phyloP scores from a whole-genome alignment of 1,284 basidiomycete genomes.

The Cutaneotrichosporon daszewskae region DNA sequence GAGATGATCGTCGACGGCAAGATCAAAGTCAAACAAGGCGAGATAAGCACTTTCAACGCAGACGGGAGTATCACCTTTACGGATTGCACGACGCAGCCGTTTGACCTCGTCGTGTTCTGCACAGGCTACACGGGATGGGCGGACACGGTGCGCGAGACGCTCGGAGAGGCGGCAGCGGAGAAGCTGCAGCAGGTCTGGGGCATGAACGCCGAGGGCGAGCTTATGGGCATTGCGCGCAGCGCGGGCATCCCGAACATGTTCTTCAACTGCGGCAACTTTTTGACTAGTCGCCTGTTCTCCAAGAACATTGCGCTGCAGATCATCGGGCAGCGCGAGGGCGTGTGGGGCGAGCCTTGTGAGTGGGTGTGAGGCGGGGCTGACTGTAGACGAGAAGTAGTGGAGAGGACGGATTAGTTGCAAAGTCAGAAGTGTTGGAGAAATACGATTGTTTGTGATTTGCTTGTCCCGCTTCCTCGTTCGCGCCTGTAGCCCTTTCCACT shows the following conservation, averaged over 20 bases:
- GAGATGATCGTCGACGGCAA: constrained; percentile 62
- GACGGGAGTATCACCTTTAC: constrained; percentile 58
- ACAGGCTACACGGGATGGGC: constrained; percentile 54
- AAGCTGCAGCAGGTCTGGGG: constrained; percentile 56
- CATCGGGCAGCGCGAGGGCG: constrained; percentile 56
- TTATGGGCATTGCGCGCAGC: constrained; percentile 53
- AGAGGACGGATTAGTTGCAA: too few species aligned
- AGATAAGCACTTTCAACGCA: constrained; percentile 49
- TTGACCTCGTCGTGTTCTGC: constrained; percentile 64
- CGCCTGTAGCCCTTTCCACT: too few species aligned
- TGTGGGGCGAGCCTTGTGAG: constrained; percentile 52
- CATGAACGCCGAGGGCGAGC: constrained; percentile 56
- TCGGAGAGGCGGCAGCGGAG: constrained; percentile 53
- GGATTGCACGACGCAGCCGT: constrained; percentile 59
- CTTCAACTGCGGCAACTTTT: constrained; percentile 52
- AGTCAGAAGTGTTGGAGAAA: too few species aligned
- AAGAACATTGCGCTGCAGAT: constrained; percentile 60
- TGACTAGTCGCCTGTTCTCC: constrained; percentile 56
- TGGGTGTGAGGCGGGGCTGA: too few species aligned
- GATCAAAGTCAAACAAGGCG: constrained; percentile 67
- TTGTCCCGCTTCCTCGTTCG: too few species aligned
- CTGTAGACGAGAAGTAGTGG: too few species aligned
- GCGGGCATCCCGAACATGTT: constrained; percentile 48
- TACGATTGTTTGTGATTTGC: too few species aligned
- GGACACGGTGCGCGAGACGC: constrained; percentile 50